Conservation (phyloP, 1,284 basidiomycete genomes). For the Cutaneotrichosporon sp. region DNA sequence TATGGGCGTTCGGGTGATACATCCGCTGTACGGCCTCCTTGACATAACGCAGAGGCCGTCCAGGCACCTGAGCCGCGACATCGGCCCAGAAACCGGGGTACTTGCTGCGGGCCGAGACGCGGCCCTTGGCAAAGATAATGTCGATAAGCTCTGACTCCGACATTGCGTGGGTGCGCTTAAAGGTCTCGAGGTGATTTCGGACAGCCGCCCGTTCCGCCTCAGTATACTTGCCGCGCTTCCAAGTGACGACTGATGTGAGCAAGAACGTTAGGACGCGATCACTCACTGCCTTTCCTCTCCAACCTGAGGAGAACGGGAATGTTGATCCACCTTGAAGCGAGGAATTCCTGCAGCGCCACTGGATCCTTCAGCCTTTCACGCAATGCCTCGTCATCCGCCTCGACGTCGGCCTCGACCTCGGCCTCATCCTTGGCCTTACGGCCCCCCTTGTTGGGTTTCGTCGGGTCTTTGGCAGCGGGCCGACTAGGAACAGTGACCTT, state of each 20-base stretch:
- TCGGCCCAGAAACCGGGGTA: slow-evolving; percentile 38
- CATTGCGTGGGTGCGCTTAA: slow-evolving; percentile 21
- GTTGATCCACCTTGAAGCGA: slow-evolving; percentile 28
- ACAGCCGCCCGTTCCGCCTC: slow-evolving; percentile 28
- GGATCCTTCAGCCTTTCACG: slow-evolving; percentile 8
- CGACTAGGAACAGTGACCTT: neutral
- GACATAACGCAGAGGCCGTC: slow-evolving; percentile 39
- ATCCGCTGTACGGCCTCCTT: slow-evolving; percentile 34
- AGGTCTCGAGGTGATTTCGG: slow-evolving; percentile 22
- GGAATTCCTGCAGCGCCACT: slow-evolving; percentile 27
- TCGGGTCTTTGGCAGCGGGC: neutral
- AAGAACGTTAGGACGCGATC: neutral
- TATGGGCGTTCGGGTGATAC: slow-evolving; percentile 35
- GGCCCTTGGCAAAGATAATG: slow-evolving; percentile 29
- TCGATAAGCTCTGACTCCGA: slow-evolving; percentile 25
- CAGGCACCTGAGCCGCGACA: slow-evolving; percentile 32
- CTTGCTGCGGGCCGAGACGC: slow-evolving; percentile 16
- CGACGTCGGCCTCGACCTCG: slow-evolving; percentile 5
- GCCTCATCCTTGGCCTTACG: neutral
- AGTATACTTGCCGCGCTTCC: slow-evolving; percentile 35
- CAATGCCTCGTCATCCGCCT: slow-evolving; percentile 15
- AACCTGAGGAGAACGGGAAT: slow-evolving; percentile 27
- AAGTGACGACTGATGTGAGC: slow-evolving; percentile 29
- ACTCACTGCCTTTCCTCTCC: slow-evolving; percentile 36
- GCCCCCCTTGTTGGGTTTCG: too few species aligned